These are phyloP conservation scores for Acer saccharum DNA, from an alignment of 345 rosid genomes.

Conservation along the genomic window DNA sequence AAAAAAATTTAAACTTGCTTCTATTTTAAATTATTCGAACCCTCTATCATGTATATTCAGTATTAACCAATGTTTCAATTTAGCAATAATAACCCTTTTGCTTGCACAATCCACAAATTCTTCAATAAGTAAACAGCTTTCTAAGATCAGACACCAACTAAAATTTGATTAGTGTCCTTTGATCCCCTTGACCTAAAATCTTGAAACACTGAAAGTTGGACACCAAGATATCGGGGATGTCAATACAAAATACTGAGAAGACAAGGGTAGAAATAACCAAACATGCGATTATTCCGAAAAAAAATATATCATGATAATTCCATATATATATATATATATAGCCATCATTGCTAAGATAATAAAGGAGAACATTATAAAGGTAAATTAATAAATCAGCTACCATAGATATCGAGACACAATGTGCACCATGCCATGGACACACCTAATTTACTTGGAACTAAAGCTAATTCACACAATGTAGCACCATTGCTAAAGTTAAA, in stretches of 20 bases:
- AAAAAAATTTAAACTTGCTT: background rate
- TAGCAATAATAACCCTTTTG: background rate
- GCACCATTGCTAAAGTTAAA: too few species aligned
- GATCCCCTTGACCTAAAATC: background rate
- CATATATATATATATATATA: too few species aligned
- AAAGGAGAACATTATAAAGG: background rate
- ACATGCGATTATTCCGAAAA: background rate
- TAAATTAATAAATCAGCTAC: background rate
- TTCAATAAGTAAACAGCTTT: background rate
- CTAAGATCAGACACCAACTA: background rate
- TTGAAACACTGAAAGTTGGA: background rate
- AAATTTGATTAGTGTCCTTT: background rate
- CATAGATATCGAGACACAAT: background rate
- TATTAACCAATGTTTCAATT: background rate
- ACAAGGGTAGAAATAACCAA: background rate
- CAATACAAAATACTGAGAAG: background rate
- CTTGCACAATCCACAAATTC: background rate
- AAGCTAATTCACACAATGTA: background rate
- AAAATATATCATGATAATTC: background rate
- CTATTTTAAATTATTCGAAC: too few species aligned
- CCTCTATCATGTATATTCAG: background rate
- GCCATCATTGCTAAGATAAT: background rate
- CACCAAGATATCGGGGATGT: background rate
- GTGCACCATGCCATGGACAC: background rate
- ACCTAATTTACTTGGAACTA: background rate